Evolutionary conservation across 805 yeast genomes (phyloP), one percentile per base, ranked within the genome.

Genomic region (Candida khao-thaluensis): DNA sequence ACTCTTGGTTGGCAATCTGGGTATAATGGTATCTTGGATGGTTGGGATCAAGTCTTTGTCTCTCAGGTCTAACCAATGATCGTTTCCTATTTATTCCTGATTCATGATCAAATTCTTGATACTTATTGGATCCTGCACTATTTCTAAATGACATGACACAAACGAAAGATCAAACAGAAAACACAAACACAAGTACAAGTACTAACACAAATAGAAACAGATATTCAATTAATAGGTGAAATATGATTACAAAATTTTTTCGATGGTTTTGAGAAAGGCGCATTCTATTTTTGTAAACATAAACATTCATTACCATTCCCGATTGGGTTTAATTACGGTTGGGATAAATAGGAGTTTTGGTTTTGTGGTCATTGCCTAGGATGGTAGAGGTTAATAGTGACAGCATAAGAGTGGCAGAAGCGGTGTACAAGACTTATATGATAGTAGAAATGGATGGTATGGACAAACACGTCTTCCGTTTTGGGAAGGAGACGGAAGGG

Each of bases 61-160:
- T 77, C 54, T 91, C 98, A 3, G 95, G 95, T 45, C 87, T 75
- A 22, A 91, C 84, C 45, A 91, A 67, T 0, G 96, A 85, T 49
- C 78, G 72, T 57, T 82, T 85, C 41, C 82, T 54, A 30, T 62
- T 56, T 14, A 74, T 31, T 22, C 70, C 71, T 4, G 68, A 34
- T 44, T 69, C 74, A 7, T 62, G 68, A 49, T 69, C 74, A 42
- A 68, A 66, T 47, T 66, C 72, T 39, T 53, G 63, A 52, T 64
- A 69, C 30, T 39, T 43, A 28, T 35, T 42, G 23, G 47, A 43
- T 2, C 42, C 37, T 17, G 41, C 40, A 44, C 58, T 57, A 42
- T 56, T 51, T 50, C 63, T 56, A 40, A 46, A 60, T 6, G 69
- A 63, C 68, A 60, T 60, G 6, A 5, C 11, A 27, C 17, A 27